Base-by-base conservation (phyloP, 345 rosid genomes). In the Lepidium didymum region DNA sequence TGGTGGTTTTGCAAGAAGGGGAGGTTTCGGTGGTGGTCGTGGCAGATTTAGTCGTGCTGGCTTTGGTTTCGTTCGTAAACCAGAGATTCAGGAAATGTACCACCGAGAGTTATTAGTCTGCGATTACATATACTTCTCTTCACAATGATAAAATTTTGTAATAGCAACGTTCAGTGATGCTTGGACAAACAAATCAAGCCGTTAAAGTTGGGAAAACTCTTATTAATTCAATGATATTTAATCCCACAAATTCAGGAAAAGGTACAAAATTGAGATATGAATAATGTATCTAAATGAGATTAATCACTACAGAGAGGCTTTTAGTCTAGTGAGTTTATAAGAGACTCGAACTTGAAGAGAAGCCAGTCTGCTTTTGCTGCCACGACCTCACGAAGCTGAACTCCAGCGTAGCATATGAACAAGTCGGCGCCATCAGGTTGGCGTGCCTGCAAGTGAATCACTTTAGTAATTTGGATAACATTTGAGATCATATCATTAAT, bases 321-420 rank as follows among this genome's bases (percentile, higher is more conserved):
- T 59, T 47, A 89, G 8, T 82, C 73, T 77, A 91, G 72, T 7
- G 86, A 73, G 74, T 70, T 84, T 21, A 86, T 81, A 68, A 94
- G 72, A 55, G 87, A 80, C 44, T 64, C 65, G 60, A 94, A 91
- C 69, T 73, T 69, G 50, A 86, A 80, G 56, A 91, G 84, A 75
- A 89, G 77, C 99, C 99, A 94, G 80, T 91, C 92, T 61, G 99
- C 96, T 70, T 91, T 81, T 10, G 78, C 86, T 13, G 97, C 97
- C 52, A 91, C 97, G 7, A 89, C 77, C 44, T 84, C 95, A 50
- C 97, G 89, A 57, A 77, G 87, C 70, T 89, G 93, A 62, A 91
- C 96, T 31, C 96, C 97, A 0, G 76, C 97, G 15, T 89, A 94
- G 80, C 99, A 91, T 50, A 94, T 74, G 78, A 87, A 94, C 77